A percentile compares a stretch with the other conserved stretches of the same genome.
Evolutionary conservation across 1,139 yeast genomes (phyloP).

Genomic region (Debaryomycetaceae sp.): DNA sequence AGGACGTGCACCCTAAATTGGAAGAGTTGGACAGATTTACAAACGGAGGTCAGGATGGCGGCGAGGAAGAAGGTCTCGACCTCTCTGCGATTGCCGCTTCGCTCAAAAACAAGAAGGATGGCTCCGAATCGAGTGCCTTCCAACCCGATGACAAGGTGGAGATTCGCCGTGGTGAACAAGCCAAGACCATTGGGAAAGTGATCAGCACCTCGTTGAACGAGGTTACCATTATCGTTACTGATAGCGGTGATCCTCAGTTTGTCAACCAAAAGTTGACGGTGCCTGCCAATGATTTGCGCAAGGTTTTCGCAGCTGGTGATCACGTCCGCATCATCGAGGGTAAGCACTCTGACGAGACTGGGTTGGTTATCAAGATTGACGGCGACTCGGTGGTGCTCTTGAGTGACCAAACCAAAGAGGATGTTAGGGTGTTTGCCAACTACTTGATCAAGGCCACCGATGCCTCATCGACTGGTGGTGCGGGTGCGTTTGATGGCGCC

Average conservation of each 20-base stretch:
- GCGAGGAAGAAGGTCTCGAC: constrained; percentile 72
- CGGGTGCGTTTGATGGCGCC: not conserved
- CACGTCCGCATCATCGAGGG: constrained; percentile 93
- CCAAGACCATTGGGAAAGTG: constrained; percentile 82
- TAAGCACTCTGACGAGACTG: constrained; percentile 88
- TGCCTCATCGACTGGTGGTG: constrained; percentile 48
- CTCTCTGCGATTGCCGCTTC: constrained; percentile 81
- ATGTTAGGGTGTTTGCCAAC: constrained; percentile 88
- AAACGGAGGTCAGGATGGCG: constrained; percentile 18
- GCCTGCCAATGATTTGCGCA: constrained; percentile 77
- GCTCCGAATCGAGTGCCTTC: constrained; percentile 44
- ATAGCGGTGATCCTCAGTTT: constrained; percentile 47
- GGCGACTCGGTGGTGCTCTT: constrained; percentile 86
- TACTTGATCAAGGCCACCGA: constrained; percentile 78
- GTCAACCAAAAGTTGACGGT: constrained; percentile 54
- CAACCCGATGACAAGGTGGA: constrained; percentile 96
- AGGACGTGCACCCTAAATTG: constrained; percentile 79
- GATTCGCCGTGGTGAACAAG: constrained; percentile 88
- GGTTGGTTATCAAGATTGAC: constrained; percentile 78
- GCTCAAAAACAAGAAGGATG: constrained; percentile 54
- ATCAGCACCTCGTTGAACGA: constrained; percentile 60
- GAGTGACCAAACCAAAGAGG: constrained; percentile 84
- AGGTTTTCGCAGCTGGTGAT: constrained; percentile 86
- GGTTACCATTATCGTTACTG: constrained; percentile 54
- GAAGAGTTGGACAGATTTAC: constrained; percentile 86